Evolutionary conservation across 208 protist genomes (phyloP).

Genomic region (Blechomonas ayalai): DNA sequence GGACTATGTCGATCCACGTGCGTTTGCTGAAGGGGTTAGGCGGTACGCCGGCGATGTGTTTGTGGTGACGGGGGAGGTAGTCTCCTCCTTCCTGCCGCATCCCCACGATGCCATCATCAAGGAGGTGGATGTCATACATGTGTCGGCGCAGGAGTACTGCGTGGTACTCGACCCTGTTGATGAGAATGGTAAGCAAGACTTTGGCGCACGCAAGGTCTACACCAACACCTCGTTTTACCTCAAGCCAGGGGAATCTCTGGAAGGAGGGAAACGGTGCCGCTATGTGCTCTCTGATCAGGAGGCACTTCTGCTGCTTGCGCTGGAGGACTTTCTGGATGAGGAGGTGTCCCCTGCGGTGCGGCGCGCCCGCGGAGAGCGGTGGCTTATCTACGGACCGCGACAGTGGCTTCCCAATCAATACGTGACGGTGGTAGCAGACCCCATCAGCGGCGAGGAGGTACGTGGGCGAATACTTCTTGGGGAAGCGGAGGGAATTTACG

Average conservation of each 20-base stretch:
- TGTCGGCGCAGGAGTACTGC: constrained; percentile 17
- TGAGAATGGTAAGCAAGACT: constrained; percentile 13
- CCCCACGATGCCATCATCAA: constrained; percentile 88
- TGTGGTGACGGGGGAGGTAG: constrained; percentile 78
- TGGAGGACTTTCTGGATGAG: constrained; percentile 55
- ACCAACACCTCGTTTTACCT: constrained; percentile 86
- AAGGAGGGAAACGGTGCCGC: constrained; percentile 31
- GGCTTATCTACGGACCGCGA: constrained; percentile 85
- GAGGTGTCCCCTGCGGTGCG: constrained; percentile 16
- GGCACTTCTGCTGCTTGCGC: constrained; percentile 71
- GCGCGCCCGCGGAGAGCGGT: constrained; percentile 77
- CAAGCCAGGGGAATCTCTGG: constrained; percentile 62
- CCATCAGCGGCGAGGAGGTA: constrained; percentile 21
- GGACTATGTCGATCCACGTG: constrained; percentile 83
- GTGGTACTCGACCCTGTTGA: constrained; percentile 30
- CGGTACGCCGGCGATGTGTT: constrained; percentile 65
- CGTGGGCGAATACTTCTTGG: constrained; percentile 40
- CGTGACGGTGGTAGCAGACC: constrained; percentile 33
- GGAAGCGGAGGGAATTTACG: constrained; percentile 78
- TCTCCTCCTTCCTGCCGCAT: constrained; percentile 83
- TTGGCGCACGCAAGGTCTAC: constrained; percentile 49
- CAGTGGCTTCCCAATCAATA: constrained; percentile 56
- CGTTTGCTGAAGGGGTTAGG: constrained; percentile 38
- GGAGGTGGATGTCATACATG: constrained; percentile 47
- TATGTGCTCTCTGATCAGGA: constrained; percentile 79